Conservation (phyloP, 345 rosid genomes). For the Eucalyptus decipiens region DNA sequence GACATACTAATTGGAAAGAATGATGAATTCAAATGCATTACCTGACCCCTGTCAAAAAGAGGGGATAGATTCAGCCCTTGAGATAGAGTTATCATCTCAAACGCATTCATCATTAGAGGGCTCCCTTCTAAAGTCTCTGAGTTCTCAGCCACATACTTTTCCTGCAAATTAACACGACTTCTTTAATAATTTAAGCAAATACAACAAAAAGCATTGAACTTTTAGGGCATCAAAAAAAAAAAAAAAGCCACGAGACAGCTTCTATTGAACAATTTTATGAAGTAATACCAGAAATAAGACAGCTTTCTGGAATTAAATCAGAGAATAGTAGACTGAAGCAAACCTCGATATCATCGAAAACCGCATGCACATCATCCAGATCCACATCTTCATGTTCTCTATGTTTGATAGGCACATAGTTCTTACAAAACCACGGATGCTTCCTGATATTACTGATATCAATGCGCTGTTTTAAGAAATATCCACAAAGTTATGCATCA, state of each 20-base stretch:
- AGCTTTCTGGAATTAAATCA: not conserved
- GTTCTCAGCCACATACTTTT: conserved; percentile 50
- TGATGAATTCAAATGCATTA: not conserved
- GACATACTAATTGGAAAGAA: not conserved
- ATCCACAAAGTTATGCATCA: not conserved
- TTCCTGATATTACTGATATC: conserved; percentile 43
- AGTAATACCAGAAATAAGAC: not conserved
- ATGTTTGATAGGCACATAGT: conserved; percentile 44
- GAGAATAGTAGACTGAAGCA: not conserved
- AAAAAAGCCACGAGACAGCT: not conserved
- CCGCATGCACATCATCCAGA: conserved; percentile 72
- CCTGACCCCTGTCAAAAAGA: conserved; percentile 86
- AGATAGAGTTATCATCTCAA: conserved; percentile 95
- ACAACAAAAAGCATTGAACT: not conserved
- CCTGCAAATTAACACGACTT: conserved; percentile 31
- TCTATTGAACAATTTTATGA: not conserved
- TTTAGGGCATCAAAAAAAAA: not conserved
- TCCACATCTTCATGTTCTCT: conserved; percentile 49
- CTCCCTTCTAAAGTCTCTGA: conserved; percentile 29
- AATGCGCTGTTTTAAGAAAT: conserved; percentile 56
- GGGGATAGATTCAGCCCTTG: conserved; percentile 92
- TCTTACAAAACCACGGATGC: conserved; percentile 56
- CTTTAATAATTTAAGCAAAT: not conserved
- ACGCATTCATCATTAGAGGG: conserved; percentile 87
- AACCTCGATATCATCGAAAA: conserved; percentile 84